These are phyloP conservation scores for Musa itinerans DNA, from an alignment of 176 grass and related monocot genomes.

Conservation along the genomic window DNA sequence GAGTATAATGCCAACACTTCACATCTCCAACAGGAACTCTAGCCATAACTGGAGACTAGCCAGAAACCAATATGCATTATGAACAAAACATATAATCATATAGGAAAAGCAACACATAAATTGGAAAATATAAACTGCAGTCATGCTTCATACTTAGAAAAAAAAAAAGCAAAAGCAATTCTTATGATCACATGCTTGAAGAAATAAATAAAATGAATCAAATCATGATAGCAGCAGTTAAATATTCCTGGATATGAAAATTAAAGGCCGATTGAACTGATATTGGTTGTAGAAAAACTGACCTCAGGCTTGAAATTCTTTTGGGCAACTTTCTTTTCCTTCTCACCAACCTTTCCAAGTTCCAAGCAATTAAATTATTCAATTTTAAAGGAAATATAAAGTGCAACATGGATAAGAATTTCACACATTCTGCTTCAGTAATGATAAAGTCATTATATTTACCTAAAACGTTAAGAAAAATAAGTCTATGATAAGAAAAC, in stretches of 20 bases:
- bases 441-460: not conserved
- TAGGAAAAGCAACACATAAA: not conserved
- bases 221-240: not conserved
- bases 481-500: not conserved
- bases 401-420: not conserved
- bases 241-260: not conserved
- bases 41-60: too few relatives aligned
- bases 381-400: not conserved
- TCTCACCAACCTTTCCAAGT: conserved; percentile 1
- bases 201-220: not conserved
- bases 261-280: not conserved
- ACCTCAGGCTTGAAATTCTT: not conserved
- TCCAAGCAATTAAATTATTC: not conserved
- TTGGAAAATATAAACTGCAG: not conserved
- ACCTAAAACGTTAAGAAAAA: not conserved
- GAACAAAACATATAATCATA: too few relatives aligned
- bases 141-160: not conserved
- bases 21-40: too few relatives aligned
- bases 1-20: too few relatives aligned
- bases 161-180: not conserved
- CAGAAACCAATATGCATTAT: too few relatives aligned
- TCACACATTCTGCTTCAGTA: not conserved
- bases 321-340: not conserved
- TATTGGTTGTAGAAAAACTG: not conserved
- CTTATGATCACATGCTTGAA: not conserved